phyloP scores from a whole-genome alignment of 2,329 filamentous ascomycete species.

The Fusarium incarnatum region DNA sequence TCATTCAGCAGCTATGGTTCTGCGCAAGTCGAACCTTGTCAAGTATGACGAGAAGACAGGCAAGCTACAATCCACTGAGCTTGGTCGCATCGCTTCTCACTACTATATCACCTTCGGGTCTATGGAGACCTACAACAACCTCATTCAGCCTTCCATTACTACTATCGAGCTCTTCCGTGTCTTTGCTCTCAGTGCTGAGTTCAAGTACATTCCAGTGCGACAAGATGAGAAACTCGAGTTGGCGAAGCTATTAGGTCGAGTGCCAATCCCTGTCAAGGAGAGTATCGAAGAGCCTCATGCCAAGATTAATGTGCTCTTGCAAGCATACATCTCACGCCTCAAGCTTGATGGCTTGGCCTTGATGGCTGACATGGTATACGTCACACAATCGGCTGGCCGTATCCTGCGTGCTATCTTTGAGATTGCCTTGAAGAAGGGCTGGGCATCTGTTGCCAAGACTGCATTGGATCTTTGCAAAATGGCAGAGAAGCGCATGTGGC shows the following conservation, averaged over 20 bases:
- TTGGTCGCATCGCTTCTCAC: conserved; percentile 95
- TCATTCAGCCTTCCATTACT: conserved; percentile 92
- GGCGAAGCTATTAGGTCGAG: conserved; percentile 87
- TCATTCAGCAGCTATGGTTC: conserved; percentile 87
- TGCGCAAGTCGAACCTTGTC: conserved; percentile 88
- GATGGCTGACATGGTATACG: conserved; percentile 99
- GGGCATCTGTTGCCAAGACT: conserved; percentile 91
- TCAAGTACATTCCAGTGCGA: conserved; percentile 98
- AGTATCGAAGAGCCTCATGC: conserved; percentile 96
- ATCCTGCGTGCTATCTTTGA: conserved; percentile 96
- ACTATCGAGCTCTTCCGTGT: conserved; percentile 97
- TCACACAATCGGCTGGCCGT: conserved; percentile 96
- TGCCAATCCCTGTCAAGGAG: conserved; percentile 97
- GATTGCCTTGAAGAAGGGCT: conserved; percentile 96
- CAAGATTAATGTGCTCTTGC: conserved; percentile 97
- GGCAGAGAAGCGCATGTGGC: conserved; percentile 99
- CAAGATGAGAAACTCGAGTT: conserved; percentile 98
- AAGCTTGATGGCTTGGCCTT: conserved; percentile 93
- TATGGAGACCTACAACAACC: conserved; percentile 96
- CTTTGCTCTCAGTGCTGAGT: conserved; percentile 95
- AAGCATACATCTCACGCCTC: conserved; percentile 95
- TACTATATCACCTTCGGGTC: conserved; percentile 98
- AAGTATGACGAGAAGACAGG: conserved; percentile 97
- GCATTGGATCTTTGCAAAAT: conserved; percentile 97
- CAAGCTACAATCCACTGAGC: conserved; percentile 88